A percentile compares a stretch with the other conserved stretches of the same genome.
phyloP scores from a whole-genome alignment of 2,329 filamentous ascomycete genomes.

The Pseudopyricularia cyperi region DNA sequence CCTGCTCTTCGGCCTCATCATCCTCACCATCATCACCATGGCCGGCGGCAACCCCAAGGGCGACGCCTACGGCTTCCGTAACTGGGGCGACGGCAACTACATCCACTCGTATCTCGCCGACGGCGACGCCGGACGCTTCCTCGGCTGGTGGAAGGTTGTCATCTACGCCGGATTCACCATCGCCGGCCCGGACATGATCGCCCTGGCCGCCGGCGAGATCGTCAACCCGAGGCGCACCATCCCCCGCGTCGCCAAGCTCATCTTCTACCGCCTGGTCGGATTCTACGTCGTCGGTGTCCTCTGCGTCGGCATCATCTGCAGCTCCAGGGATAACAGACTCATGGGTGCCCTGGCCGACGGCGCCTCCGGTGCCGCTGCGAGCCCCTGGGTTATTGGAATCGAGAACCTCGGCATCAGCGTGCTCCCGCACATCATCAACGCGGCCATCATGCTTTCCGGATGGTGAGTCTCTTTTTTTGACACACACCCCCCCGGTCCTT shows the following conservation, averaged over 20 bases:
- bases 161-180: slow-evolving; percentile 5
- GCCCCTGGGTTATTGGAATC: slow-evolving; percentile 36
- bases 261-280: slow-evolving; percentile 69
- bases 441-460: slow-evolving; percentile 18
- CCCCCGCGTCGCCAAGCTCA: slow-evolving; percentile 65
- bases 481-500: background rate
- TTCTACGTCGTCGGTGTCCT: slow-evolving; percentile 68
- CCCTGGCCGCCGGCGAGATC: slow-evolving; percentile 53
- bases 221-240: slow-evolving; percentile 69
- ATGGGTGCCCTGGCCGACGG: slow-evolving; percentile 46
- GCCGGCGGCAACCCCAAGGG: slow-evolving; percentile 1
- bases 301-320: slow-evolving; percentile 63
- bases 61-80: slow-evolving; percentile 6
- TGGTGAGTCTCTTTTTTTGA: slow-evolving; percentile 9
- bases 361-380: slow-evolving; percentile 26
- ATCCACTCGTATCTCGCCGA: slow-evolving; percentile 2
- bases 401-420: slow-evolving; percentile 31
- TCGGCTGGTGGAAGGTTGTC: slow-evolving; percentile 4
- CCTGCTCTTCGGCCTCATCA: slow-evolving; percentile 5
- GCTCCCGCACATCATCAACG: slow-evolving; percentile 43
- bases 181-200: slow-evolving; percentile 5
- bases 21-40: slow-evolving; percentile 7
- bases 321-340: slow-evolving; percentile 25
- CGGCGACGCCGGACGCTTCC: slow-evolving; percentile 1
- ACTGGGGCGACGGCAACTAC: slow-evolving; percentile 5